Evolutionary conservation across 78 protist species (phyloP).

Genomic region (Dictyostelium brefeldianum): DNA sequence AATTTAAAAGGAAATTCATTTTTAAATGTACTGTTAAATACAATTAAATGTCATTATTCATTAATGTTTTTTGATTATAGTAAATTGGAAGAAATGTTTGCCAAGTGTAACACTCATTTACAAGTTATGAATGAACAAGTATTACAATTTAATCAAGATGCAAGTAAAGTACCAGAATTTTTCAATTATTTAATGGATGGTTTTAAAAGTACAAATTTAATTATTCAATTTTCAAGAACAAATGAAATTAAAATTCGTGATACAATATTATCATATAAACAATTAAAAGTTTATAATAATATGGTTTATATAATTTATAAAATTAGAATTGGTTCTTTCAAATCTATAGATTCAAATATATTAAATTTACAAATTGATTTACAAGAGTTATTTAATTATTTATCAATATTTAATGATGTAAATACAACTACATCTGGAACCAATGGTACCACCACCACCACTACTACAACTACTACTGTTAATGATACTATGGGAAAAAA

Average conservation of each 20-base stretch:
- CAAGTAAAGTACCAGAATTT: constrained; percentile 40
- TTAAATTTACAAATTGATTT: constrained; percentile 2
- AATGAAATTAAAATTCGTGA: constrained; percentile 19
- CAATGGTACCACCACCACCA: neutral
- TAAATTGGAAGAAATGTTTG: neutral
- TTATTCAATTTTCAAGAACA: neutral
- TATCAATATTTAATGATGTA: neutral
- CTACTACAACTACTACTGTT: neutral
- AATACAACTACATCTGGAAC: neutral
- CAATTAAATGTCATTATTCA: constrained; percentile 25
- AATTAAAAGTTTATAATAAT: constrained; percentile 41
- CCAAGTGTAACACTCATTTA: neutral
- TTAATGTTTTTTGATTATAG: constrained; percentile 42
- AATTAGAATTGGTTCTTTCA: constrained; percentile 54
- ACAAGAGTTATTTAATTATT: constrained; percentile 16
- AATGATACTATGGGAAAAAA: no score
- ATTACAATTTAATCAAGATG: neutral
- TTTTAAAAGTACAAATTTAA: constrained; percentile 3
- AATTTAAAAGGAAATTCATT: neutral
- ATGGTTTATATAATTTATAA: constrained; percentile 9
- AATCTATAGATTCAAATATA: neutral
- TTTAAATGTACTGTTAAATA: neutral
- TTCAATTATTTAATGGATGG: constrained; percentile 19
- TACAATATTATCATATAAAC: constrained; percentile 1
- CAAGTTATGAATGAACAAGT: constrained; percentile 4